Evolutionary conservation across 2,329 filamentous ascomycete species (phyloP).

Genomic region (Phaeophleospora eucalypticola): DNA sequence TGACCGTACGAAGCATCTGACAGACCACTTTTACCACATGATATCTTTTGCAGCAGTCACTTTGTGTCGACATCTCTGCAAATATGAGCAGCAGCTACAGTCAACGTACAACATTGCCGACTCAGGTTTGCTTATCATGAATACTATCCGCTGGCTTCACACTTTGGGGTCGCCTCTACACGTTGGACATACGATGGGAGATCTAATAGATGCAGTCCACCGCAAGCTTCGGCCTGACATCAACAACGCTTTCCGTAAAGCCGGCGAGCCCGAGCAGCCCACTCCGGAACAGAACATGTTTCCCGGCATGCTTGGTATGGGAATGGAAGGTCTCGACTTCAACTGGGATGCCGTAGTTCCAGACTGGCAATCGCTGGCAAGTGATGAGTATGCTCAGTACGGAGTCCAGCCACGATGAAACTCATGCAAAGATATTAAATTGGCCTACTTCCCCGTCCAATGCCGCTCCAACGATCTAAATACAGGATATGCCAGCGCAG

Average conservation of each 20-base stretch:
- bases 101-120: not conserved
- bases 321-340: constrained; percentile 7
- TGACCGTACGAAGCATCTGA: constrained; percentile 43
- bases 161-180: constrained; percentile 7
- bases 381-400: too few relatives aligned
- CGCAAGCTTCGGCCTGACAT: constrained; percentile 8
- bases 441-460: constrained; percentile 5
- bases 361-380: constrained; percentile 10
- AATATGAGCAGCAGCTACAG: constrained; percentile 6
- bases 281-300: constrained; percentile 5
- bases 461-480: constrained; percentile 10
- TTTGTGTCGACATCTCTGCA: constrained; percentile 35
- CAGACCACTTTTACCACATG: constrained; percentile 47
- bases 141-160: constrained; percentile 5
- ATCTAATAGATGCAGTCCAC: constrained; percentile 10
- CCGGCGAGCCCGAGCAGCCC: constrained; percentile 6
- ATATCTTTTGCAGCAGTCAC: constrained; percentile 44
- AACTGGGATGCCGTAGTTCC: constrained; percentile 11
- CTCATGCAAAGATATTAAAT: too few relatives aligned
- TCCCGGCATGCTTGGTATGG: constrained; percentile 7
- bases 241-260: not conserved
- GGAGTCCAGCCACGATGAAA: too few relatives aligned
- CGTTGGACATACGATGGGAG: constrained; percentile 8
- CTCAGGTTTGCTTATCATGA: constrained; percentile 2
- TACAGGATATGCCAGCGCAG: constrained; percentile 8